Base-by-base conservation (phyloP, 2,329 filamentous ascomycete genomes). In the Phialocephala sp. region DNA sequence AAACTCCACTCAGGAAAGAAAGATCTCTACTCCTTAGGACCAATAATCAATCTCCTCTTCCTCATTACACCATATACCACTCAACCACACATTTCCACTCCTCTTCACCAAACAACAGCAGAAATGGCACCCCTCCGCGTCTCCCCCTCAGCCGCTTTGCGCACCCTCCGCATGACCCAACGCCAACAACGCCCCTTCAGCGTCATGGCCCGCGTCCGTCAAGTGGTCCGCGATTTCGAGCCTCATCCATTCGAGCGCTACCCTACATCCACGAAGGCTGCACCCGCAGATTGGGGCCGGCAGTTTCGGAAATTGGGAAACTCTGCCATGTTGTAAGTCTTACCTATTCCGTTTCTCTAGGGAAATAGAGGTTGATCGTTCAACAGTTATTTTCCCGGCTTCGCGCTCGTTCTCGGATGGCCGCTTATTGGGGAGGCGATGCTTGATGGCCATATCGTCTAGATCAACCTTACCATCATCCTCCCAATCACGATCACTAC, bases 171-270 rank as follows among this genome's bases (percentile, higher is more conserved):
- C n/a, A 37, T 43, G 8, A 37, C 54, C 68, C 67, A 39, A 56
- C 65, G 64, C 27, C 64, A 68, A 36, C 27, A 32, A 32, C 27
- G 27, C 27, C 20, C 60, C 8, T 65, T 72, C 66, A 65, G 62
- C 43, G 56, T 68, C 43, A 59, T 58, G 20, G 56, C 69, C 22
- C 68, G 69, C 27, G 64, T 65, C 24, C 64, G 71, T 32, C 45
- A 60, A n/a, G n/a, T 62, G 9, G 64, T 62, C 8, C 64, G 64
- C 55, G 47, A 58, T 11, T 64, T 68, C 27, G 69, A 72, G 56
- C 64, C 67, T 8, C 68, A 72, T 66, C 71, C 70, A 22, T 70
- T 70, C 39, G 69, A 68, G 35, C 57, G 71, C 41, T 66, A 68
- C 18, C 69, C 71, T 8, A 62, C 43, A 8, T 64, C 65, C 1